Evolutionary conservation across 2,329 filamentous ascomycete species (phyloP), one percentile per base, ranked within the genome.

Genomic region (Penicillium sp.): DNA sequence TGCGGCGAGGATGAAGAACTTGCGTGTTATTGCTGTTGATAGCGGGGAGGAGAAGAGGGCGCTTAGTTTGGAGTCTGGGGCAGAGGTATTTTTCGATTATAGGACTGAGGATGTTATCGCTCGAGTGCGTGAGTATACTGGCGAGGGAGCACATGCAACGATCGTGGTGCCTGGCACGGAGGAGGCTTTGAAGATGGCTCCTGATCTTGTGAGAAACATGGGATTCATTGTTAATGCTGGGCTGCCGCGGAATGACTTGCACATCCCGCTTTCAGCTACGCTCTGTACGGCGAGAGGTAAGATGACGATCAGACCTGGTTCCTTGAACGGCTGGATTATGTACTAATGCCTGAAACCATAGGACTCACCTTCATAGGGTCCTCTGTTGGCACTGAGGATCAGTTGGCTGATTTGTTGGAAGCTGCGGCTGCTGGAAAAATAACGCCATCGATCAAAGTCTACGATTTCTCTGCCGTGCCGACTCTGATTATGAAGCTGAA

Each of bases 21-120:
- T 80, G 56, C 73, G 81, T 27, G 78, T 83, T 30, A 80, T 84
- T 54, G 82, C 56, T 6, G 45, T 60, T 14, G 58, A 60, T 36
- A 52, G 31, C 11, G 57, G 58, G 4, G 50, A 54, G 16, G 53
- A 52, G 3, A 62, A 62, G 41, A 47, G 46, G 34, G 40, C 49
- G 2, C 41, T 61, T 7, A 62, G 59, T 46, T 19, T 61, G 6
- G 27, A 49, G 9, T 61, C 58, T 19, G 56, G 58, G 1, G 59
- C 58, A 1, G 56, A 59, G 22, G 42, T 27, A 2, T 61, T 62
- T 22, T 16, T 62, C 13, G 59, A 62, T 38, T 62, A 54, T 37
- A 46, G 53, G 41, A 57, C 27, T 3, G 59, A 62, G 13, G 55
- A 62, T 46, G 58, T 61, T 4, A 25, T 48, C 7, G 46, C 50